Base-by-base conservation (phyloP, 106 monocot genomes). In the Agapanthus africanus region DNA sequence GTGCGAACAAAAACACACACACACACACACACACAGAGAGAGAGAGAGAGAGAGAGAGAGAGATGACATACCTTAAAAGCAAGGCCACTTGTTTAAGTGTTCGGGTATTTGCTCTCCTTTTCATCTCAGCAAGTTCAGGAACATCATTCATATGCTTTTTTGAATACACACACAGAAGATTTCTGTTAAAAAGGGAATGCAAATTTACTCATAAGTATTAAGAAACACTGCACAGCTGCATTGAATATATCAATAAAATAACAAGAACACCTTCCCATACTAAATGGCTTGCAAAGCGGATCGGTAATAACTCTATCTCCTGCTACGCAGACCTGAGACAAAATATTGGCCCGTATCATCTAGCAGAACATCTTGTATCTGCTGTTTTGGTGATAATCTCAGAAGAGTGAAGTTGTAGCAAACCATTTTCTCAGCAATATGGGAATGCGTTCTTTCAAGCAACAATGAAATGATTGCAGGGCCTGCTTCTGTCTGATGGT, bases 91-190 rank as follows among this genome's bases (percentile, higher is more conserved):
- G 83, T 76, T 95, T 95, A n/a, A 95, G 78, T 64, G 88, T 95
- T 63, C 85, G 72, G 1, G 85, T 91, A 79, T 95, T 95, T 69
- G 94, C 78, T 68, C 64, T 91, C 70, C 74, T 91, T 78, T 95
- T 95, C 91, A 76, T 78, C 61, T 95, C 94, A 68, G 40, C 37
- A 36, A 85, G 81, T 67, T 91, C 88, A 74, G 94, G 94, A 69
- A 70, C 79, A 85, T 95, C 94, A 79, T 81, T 18, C 88, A 95
- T 83, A 74, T 95, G 94, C 80, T 95, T 95, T 74, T 95, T 95
- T 37, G 94, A 95, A 70, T 91, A 95, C 11, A 95, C 91, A 61
- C 94, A 95, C 27, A 95, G 61, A 68, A 95, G 87, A 73, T 95
- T 95, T 77, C 94, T 95, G 85, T 28, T 37, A 60, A 40, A 71